phyloP scores from a whole-genome alignment of 177 flowering plant genomes.

The Tripterygium wilfordii region DNA sequence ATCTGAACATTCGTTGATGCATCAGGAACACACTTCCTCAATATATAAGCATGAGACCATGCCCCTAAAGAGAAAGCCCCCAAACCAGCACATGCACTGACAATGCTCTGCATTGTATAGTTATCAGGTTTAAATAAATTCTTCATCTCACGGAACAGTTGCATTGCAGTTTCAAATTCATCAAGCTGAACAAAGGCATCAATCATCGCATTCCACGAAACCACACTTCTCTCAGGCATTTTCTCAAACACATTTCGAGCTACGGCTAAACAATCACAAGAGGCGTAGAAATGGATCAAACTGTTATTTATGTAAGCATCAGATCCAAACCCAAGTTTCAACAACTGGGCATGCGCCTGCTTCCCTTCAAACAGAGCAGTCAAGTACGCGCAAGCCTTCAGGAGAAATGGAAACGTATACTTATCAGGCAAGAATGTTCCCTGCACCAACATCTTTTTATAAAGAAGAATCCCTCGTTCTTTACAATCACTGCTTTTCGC shows the following conservation, averaged over 20 bases:
- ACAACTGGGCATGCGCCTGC: slow-evolving; percentile 46
- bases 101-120: slow-evolving; percentile 58
- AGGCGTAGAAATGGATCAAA: slow-evolving; percentile 62
- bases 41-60: slow-evolving; percentile 69
- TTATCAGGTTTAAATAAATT: slow-evolving; percentile 49
- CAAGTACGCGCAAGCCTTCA: slow-evolving; percentile 72
- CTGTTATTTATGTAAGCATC: slow-evolving; percentile 64
- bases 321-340: slow-evolving; percentile 54
- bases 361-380: slow-evolving; percentile 47
- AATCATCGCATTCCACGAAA: slow-evolving; percentile 75
- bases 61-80: slow-evolving; percentile 58
- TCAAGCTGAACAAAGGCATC: slow-evolving; percentile 55
- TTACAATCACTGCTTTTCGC: slow-evolving; percentile 39
- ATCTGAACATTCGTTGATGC: slow-evolving; percentile 36
- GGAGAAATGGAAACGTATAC: slow-evolving; percentile 71
- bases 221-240: slow-evolving; percentile 55
- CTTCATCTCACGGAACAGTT: slow-evolving; percentile 44
- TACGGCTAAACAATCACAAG: slow-evolving; percentile 49
- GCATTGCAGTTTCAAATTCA: slow-evolving; percentile 45
- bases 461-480: slow-evolving; percentile 29
- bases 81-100: slow-evolving; percentile 62
- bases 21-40: slow-evolving; percentile 23
- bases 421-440: slow-evolving; percentile 45
- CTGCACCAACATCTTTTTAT: slow-evolving; percentile 31
- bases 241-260: slow-evolving; percentile 52